These are phyloP conservation scores for Blastobotrys chiropterorum DNA, from an alignment of 805 yeast genomes.

Conservation along the genomic window DNA sequence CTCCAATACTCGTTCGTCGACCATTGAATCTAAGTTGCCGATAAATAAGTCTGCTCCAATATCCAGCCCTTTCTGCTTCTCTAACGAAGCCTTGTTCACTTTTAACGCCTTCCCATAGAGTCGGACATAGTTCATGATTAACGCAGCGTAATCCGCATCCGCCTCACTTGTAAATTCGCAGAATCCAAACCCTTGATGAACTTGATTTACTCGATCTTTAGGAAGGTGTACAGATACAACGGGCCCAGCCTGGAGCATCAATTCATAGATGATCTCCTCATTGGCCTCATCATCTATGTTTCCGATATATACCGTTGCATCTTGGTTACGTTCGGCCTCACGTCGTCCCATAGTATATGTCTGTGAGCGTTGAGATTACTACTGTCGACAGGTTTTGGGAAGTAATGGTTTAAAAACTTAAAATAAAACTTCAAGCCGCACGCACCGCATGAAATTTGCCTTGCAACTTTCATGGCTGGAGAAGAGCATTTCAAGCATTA, in stretches of 20 bases:
- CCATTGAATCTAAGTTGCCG: slow-evolving; percentile 60
- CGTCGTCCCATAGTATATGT: not conserved
- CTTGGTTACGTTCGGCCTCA: slow-evolving; percentile 49
- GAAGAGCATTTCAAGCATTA: too few species aligned
- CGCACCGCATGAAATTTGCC: too few species aligned
- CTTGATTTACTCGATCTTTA: slow-evolving; percentile 61
- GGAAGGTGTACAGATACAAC: slow-evolving; percentile 67
- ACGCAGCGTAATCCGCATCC: slow-evolving; percentile 67
- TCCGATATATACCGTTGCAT: slow-evolving; percentile 70
- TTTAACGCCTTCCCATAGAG: slow-evolving; percentile 57
- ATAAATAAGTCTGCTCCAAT: slow-evolving; percentile 66
- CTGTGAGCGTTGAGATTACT: too few species aligned
- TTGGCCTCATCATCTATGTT: slow-evolving; percentile 72
- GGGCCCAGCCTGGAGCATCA: slow-evolving; percentile 82
- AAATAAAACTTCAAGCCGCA: not conserved
- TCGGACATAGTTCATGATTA: slow-evolving; percentile 52
- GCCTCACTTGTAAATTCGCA: slow-evolving; percentile 54
- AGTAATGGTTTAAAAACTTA: too few species aligned
- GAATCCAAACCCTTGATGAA: slow-evolving; percentile 86
- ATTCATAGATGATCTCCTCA: slow-evolving; percentile 68
- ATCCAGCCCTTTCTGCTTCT: slow-evolving; percentile 27
- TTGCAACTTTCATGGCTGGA: too few species aligned
- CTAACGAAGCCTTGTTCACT: slow-evolving; percentile 45
- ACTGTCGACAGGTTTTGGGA: too few species aligned
- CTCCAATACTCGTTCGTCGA: slow-evolving; percentile 51